Percentiles rank a stretch among this genome's conserved stretches.
phyloP scores from a whole-genome alignment of 2,329 filamentous ascomycete genomes.

The Exophiala calicioides region DNA sequence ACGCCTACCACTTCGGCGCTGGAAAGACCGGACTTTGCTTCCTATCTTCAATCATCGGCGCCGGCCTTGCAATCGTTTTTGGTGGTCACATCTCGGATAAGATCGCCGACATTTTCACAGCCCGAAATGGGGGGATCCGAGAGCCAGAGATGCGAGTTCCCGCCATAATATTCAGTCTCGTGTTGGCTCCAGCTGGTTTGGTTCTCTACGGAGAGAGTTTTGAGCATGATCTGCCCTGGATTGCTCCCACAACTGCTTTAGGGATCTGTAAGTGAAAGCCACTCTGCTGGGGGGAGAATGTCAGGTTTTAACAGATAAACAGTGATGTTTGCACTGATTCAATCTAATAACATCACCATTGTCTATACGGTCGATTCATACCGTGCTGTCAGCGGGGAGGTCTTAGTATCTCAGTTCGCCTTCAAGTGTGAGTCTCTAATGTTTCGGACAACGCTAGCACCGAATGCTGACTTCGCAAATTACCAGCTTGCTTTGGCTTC shows the following conservation, averaged over 20 bases:
- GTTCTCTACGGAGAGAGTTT: conserved; percentile 57
- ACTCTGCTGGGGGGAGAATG: too few species aligned
- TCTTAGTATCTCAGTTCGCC: conserved; percentile 54
- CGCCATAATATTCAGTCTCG: conserved; percentile 57
- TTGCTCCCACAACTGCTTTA: conserved; percentile 57
- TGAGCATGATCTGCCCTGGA: conserved; percentile 55
- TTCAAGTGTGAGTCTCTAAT: too few species aligned
- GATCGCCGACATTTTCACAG: conserved; percentile 45
- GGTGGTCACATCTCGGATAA: conserved; percentile 47
- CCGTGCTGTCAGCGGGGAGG: conserved; percentile 59
- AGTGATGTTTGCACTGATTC: conserved; percentile 60
- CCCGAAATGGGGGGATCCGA: conserved; percentile 55
- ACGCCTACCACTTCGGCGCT: conserved; percentile 34
- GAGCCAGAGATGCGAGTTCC: conserved; percentile 61
- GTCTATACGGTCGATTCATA: conserved; percentile 62
- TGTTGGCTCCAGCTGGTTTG: conserved; percentile 59
- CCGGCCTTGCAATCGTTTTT: conserved; percentile 51
- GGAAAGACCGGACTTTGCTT: conserved; percentile 54
- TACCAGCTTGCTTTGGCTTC: conserved; percentile 59
- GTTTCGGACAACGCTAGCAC: too few species aligned
- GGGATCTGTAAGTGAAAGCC: conserved; percentile 48
- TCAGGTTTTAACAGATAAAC: background rate
- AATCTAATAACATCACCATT: conserved; percentile 57
- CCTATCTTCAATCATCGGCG: conserved; percentile 51
- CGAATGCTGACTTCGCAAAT: too few species aligned